Conservation (phyloP, 331 rosid species). For the Malus hybrid region DNA sequence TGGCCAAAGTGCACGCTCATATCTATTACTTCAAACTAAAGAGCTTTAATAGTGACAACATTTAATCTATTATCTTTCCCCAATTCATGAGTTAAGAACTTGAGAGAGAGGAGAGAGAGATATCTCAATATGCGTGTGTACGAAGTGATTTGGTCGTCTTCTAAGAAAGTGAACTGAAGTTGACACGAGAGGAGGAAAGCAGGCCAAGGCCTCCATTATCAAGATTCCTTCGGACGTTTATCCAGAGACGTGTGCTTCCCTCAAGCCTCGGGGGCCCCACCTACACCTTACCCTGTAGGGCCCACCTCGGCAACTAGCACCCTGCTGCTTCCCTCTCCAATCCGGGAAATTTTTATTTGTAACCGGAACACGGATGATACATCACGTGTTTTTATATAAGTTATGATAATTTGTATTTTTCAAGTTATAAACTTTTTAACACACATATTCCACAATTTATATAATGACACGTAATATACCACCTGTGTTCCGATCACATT, state of each 20-base stretch:
- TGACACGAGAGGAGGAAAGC: constrained; percentile 54
- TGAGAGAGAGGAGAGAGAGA: neutral
- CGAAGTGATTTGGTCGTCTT: neutral
- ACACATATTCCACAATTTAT: no score
- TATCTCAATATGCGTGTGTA: neutral
- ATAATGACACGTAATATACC: no score
- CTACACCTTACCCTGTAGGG: neutral
- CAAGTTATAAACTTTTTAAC: no score
- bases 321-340: neutral
- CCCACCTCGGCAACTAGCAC: neutral
- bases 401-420: no score
- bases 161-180: constrained; percentile 23
- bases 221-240: constrained; percentile 48
- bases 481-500: no score
- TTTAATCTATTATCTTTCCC: neutral
- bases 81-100: neutral
- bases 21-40: neutral
- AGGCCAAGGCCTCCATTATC: constrained; percentile 30
- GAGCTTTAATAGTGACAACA: neutral
- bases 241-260: constrained; percentile 32
- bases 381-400: no score
- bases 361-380: no score
- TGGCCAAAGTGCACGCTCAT: neutral
- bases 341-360: neutral
- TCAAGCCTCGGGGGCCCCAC: constrained; percentile 23